These are phyloP conservation scores for Decorospora gaudefroyi DNA, from an alignment of 2,329 filamentous ascomycete species.

Conservation along the genomic window DNA sequence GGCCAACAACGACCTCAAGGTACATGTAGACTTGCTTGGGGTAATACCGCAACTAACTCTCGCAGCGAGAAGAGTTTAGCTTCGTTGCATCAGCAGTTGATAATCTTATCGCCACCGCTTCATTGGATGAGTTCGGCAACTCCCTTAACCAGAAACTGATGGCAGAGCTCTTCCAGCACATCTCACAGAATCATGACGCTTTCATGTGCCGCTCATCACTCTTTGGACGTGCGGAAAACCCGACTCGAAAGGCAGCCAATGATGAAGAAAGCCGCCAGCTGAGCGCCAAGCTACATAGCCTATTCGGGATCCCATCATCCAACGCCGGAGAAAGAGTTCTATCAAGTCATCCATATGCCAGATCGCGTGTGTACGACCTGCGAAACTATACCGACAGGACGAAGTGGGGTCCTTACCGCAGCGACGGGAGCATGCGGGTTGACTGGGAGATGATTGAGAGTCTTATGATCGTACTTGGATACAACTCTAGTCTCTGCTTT, in stretches of 20 bases:
- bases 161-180: slow-evolving; percentile 46
- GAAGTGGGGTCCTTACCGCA: slow-evolving; percentile 72
- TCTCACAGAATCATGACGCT: slow-evolving; percentile 58
- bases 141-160: slow-evolving; percentile 55
- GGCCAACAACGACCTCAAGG: slow-evolving; percentile 49
- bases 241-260: slow-evolving; percentile 46
- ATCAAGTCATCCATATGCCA: slow-evolving; percentile 63
- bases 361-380: slow-evolving; percentile 73
- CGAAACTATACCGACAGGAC: slow-evolving; percentile 66
- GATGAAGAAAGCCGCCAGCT: slow-evolving; percentile 60
- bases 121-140: slow-evolving; percentile 44
- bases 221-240: slow-evolving; percentile 56
- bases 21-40: slow-evolving; percentile 15
- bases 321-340: slow-evolving; percentile 35
- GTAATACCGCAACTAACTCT: background rate
- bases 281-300: slow-evolving; percentile 71
- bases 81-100: slow-evolving; percentile 50
- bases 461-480: slow-evolving; percentile 69
- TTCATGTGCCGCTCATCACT: slow-evolving; percentile 69
- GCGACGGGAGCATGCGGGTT: slow-evolving; percentile 64
- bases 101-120: slow-evolving; percentile 40
- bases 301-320: slow-evolving; percentile 66
- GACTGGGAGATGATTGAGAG: slow-evolving; percentile 84
- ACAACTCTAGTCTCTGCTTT: slow-evolving; percentile 55
- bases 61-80: slow-evolving; percentile 40